Percentiles rank a stretch among this genome's conserved stretches.
These are phyloP conservation scores for Geum urbanum DNA, from an alignment of 306 rosid genomes.

Conservation along the genomic window DNA sequence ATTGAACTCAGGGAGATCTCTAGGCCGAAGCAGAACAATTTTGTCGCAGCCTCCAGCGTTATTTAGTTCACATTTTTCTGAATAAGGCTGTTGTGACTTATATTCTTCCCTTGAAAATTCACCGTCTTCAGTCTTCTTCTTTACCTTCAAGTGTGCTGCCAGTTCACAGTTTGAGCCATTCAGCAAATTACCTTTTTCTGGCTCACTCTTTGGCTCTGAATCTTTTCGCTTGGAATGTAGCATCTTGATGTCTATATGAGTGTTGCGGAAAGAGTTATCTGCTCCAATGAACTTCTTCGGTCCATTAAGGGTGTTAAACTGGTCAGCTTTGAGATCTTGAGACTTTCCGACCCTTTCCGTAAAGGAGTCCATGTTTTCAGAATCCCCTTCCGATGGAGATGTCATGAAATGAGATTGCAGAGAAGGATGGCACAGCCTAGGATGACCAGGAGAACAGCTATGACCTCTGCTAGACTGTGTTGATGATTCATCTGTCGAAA, in stretches of 20 bases:
- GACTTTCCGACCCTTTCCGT: slow-evolving; percentile 33
- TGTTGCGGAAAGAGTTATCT: slow-evolving; percentile 36
- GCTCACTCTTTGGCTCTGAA: slow-evolving; percentile 26
- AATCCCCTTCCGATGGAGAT: slow-evolving; percentile 32
- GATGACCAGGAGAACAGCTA: slow-evolving; percentile 52
- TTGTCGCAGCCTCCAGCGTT: slow-evolving; percentile 38
- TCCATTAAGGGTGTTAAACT: slow-evolving; percentile 22
- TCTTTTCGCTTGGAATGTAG: slow-evolving; percentile 35
- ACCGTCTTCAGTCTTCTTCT: slow-evolving; percentile 33
- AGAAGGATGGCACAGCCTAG: slow-evolving; percentile 42
- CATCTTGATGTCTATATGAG: slow-evolving; percentile 24
- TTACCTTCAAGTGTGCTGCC: slow-evolving; percentile 27
- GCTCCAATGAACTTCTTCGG: slow-evolving; percentile 33
- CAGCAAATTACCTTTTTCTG: slow-evolving; percentile 31
- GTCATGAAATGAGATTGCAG: slow-evolving; percentile 45
- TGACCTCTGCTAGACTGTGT: slow-evolving; percentile 43
- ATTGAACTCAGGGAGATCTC: slow-evolving; percentile 32
- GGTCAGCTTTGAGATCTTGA: slow-evolving; percentile 31
- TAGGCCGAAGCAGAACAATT: slow-evolving; percentile 51
- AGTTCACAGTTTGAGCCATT: slow-evolving; percentile 25
- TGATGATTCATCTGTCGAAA: slow-evolving; percentile 51
- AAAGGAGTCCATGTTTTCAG: slow-evolving; percentile 34
- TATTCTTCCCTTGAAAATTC: slow-evolving; percentile 36
- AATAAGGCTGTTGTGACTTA: slow-evolving; percentile 30
- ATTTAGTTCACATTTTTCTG: slow-evolving; percentile 28